These are phyloP conservation scores for Diddensiella caesifluorescens DNA, from an alignment of 805 yeast genomes.

Conservation along the genomic window DNA sequence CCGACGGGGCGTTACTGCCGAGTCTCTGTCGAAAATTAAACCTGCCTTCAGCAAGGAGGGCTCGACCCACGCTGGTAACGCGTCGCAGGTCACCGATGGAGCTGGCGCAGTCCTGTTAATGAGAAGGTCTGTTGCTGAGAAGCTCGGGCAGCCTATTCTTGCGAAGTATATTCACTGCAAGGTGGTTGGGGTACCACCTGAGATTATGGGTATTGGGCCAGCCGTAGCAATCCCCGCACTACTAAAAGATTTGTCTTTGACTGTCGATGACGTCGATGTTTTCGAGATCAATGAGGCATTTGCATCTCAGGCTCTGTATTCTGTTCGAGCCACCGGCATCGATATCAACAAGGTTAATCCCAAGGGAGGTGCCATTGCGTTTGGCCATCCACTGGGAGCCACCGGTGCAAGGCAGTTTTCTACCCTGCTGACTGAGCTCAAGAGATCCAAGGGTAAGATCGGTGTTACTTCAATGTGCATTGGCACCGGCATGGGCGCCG, in stretches of 20 bases:
- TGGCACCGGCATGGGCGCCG: constrained; percentile 99
- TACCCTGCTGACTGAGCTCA: constrained; percentile 74
- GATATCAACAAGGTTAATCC: constrained; percentile 74
- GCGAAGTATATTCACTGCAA: constrained; percentile 79
- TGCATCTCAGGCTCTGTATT: constrained; percentile 88
- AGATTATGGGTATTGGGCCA: constrained; percentile 97
- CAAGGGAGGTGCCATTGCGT: constrained; percentile 93
- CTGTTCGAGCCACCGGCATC: constrained; percentile 59
- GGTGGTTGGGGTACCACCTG: constrained; percentile 92
- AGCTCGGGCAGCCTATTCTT: constrained; percentile 60
- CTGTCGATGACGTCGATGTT: constrained; percentile 60
- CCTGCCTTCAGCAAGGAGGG: constrained; percentile 88
- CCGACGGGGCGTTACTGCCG: constrained; percentile 77
- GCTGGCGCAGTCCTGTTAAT: constrained; percentile 85
- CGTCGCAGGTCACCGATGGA: constrained; percentile 95
- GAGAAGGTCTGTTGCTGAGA: constrained; percentile 79
- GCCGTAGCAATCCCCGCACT: constrained; percentile 90
- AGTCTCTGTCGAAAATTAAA: constrained; percentile 63
- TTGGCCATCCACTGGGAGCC: constrained; percentile 91
- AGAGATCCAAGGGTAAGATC: constrained; percentile 59
- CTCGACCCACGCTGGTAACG: constrained; percentile 89
- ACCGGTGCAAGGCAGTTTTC: constrained; percentile 93
- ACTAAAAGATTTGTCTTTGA: constrained; percentile 55
- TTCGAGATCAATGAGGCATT: constrained; percentile 95
- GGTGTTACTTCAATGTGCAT: constrained; percentile 96